Evolutionary conservation across 805 yeast genomes (phyloP).

Genomic region (Schwanniomyces vanrijiae): DNA sequence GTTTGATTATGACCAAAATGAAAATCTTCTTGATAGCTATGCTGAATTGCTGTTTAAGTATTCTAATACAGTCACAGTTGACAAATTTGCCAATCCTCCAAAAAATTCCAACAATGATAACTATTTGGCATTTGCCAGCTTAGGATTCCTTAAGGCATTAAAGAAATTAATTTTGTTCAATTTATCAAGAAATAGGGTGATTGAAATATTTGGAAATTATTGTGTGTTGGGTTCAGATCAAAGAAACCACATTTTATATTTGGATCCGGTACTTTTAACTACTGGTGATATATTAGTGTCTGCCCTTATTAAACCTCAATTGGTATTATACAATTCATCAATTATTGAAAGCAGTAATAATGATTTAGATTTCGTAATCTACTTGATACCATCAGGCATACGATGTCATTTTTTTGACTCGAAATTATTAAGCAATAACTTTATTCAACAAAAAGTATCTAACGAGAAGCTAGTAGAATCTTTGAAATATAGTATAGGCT

Average conservation of each 20-base stretch:
- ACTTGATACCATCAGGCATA: slow-evolving; percentile 42
- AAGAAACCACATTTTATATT: slow-evolving; percentile 19
- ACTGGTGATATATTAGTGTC: slow-evolving; percentile 41
- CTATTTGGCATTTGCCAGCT: slow-evolving; percentile 30
- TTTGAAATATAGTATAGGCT: slow-evolving; percentile 37
- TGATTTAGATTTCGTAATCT: slow-evolving; percentile 31
- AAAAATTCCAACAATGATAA: slow-evolving; percentile 15
- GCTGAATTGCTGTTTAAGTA: slow-evolving; percentile 24
- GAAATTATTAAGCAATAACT: slow-evolving; percentile 16
- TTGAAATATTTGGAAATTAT: slow-evolving; percentile 40
- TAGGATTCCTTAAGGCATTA: slow-evolving; percentile 39
- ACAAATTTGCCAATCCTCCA: slow-evolving; percentile 29
- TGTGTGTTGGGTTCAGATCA: slow-evolving; percentile 17
- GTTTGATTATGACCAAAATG: slow-evolving; percentile 17
- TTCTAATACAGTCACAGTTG: slow-evolving; percentile 21
- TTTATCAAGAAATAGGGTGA: slow-evolving; percentile 22
- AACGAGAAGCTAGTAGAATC: slow-evolving; percentile 28
- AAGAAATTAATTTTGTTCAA: slow-evolving; percentile 37
- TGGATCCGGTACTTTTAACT: slow-evolving; percentile 38
- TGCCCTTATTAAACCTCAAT: slow-evolving; percentile 21
- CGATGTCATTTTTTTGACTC: slow-evolving; percentile 42
- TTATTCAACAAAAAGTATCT: slow-evolving; percentile 18
- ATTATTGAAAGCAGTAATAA: slow-evolving; percentile 3
- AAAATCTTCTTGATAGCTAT: slow-evolving; percentile 19
- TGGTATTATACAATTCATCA: slow-evolving; percentile 21